Base-by-base conservation (phyloP, 768 basidiomycete genomes). In the Phanerochaete sordida region DNA sequence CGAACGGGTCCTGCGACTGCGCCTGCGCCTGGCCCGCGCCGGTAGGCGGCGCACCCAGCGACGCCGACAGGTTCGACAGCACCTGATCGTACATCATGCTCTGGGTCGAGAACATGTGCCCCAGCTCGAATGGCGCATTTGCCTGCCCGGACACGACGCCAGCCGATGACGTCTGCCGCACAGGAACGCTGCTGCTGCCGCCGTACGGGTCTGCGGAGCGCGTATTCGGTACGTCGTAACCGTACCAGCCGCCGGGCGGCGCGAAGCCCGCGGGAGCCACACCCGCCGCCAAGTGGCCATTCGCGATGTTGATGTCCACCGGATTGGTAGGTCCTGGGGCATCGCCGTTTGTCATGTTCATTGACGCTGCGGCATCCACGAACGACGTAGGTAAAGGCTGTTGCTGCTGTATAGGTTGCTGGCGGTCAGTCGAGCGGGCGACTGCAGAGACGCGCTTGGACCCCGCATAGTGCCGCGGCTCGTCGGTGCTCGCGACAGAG, bases 401-500 rank as follows among this genome's bases (percentile, higher is more conserved):
- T 5, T 26, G 39, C 44, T 47, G 48, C 37, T 57, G 73, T 71
- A 3, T 68, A 66, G 54, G 27, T 27, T 28, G 31, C 39, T 24
- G 39, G 23, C 16, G 26, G 28, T 50, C 21, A 16, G 21, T 11
- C 26, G 48, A 15, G 28, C 48, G 48, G 11, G 48, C 28, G 27
- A 30, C 51, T 6, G 30, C 51, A 16, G 71, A 69, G 45, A 75
- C 58, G n/a, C 76, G 77, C 44, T 72, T 71, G 8, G 70, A 64
- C 49, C 77, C 73, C 1, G 75, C 74, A 15, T 77, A 64, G 57
- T 64, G 56, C 19, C 77, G 67, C 11, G 65, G 57, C 19, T 50
- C 49, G 1, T 69, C 72, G 30, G 61, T 5, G 26, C 48, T 9
- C 13, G 56, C 49, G 24, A 59, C 27, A 31, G 33, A 35, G 13